Conservation (phyloP, 805 yeast genomes). For the Hanseniaspora singularis region DNA sequence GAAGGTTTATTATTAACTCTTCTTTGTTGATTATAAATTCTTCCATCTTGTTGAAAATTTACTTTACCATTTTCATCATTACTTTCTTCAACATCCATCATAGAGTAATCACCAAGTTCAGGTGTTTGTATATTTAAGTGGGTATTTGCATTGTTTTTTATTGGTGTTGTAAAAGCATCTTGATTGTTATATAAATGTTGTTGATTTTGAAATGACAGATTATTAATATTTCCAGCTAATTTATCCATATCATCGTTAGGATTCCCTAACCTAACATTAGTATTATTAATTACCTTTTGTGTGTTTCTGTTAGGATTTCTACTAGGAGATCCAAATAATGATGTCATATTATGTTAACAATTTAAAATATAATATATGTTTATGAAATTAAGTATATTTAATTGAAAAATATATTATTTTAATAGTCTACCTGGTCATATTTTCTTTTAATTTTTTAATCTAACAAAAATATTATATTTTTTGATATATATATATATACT, state of each 20-base stretch:
- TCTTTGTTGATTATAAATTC: slow-evolving; percentile 16
- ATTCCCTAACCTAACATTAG: neutral
- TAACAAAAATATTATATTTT: neutral
- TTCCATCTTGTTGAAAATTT: slow-evolving; percentile 18
- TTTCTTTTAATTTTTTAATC: too few relatives aligned
- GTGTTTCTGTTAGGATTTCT: slow-evolving; percentile 10
- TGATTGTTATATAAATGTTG: slow-evolving; percentile 5
- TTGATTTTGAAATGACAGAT: slow-evolving; percentile 23
- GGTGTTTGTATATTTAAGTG: slow-evolving; percentile 18
- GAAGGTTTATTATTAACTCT: slow-evolving; percentile 15
- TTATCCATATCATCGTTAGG: slow-evolving; percentile 25
- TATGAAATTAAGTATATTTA: too few relatives aligned
- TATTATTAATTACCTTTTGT: neutral
- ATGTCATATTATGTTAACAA: slow-evolving; percentile 5
- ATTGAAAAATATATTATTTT: too few relatives aligned
- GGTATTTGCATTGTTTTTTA: slow-evolving; percentile 17
- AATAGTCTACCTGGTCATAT: too few relatives aligned
- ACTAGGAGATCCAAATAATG: slow-evolving; percentile 11
- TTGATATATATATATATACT: neutral
- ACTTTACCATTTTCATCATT: slow-evolving; percentile 15
- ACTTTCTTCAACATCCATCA: slow-evolving; percentile 28
- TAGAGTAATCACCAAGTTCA: slow-evolving; percentile 24
- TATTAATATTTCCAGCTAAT: slow-evolving; percentile 28
- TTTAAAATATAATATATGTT: neutral
- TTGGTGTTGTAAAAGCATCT: slow-evolving; percentile 20